Evolutionary conservation across 495 filamentous ascomycete species (phyloP), one percentile per base, ranked within the genome.

Genomic region (Hyaloscypha variabilis): DNA sequence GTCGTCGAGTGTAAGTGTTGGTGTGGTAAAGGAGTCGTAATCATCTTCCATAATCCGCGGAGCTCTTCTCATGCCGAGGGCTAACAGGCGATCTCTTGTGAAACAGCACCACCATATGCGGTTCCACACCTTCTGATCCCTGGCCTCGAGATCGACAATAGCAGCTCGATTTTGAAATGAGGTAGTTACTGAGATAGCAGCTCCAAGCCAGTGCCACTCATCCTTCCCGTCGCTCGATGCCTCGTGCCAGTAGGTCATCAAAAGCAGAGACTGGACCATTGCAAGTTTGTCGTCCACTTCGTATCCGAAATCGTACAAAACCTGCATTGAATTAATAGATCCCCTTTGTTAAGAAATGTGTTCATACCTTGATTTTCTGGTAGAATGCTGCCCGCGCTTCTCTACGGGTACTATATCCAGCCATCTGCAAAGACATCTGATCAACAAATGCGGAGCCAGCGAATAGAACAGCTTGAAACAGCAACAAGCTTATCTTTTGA

Each of bases 21-120:
- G 90, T n/a, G n/a, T n/a, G n/a, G n/a, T n/a, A n/a, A n/a, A n/a
- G 60, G 95, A 91, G 69, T 95, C 89, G 72, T 88, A 93, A 74
- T 95, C 91, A 66, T 92, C 88, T 66, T 89, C 86, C 80, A 94
- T 94, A 75, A 96, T 92, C 51, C 91, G 82, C 67, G 91, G 92
- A 13, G 91, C 92, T 65, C 92, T 86, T 61, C 92, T 85, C 91
- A 96, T 94, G 42, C 92, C 93, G n/a, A 96, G 75, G 8, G 93
- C 92, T 63, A 97, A 88, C 39, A 96, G 76, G 46, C 91, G 90
- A 75, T 97, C 93, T 57, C 91, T 85, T 81, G 93, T 94, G 69
- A 93, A 93, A 60, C 90, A 92, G 58, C 89, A 93, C 93, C 93
- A 96, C 92, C 92, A 96, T 55, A 97, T 90, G 39, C 91, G 83